Evolutionary conservation across 2,329 filamentous ascomycete species (phyloP), one percentile per base, ranked within the genome.

Genomic region (Triangularia setosa): DNA sequence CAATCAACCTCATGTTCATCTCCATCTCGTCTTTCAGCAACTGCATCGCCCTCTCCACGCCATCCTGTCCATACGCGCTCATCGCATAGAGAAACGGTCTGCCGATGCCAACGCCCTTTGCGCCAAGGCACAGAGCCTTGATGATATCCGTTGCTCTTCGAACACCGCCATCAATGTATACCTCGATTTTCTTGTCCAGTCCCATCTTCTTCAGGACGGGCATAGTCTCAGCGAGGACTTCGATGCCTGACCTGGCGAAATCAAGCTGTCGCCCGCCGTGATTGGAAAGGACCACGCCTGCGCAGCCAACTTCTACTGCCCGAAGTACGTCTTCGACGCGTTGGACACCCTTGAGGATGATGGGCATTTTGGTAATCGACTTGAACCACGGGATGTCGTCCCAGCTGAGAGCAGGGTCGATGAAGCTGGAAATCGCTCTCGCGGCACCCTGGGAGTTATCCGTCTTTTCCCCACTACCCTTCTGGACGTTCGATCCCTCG

Each of bases 1-100:
- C 95, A 70, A 99, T 92, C 68, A 99, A 80, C 6, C 95, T 87
- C 95, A 99, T 98, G 74, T 94, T 95, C 94, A 98, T 98, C 80
- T 96, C 93, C 86, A 99, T 91, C 83, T 99, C 95, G 73, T 98
- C 95, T 80, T 91, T 93, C 70, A 97, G 84, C 64, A 97, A 80
- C 77, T 93, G 90, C 90, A 98, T 97, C 30, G 95, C 95, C 33
- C 92, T 86, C 73, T 96, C 91, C 21, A 98, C 94, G 68, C 95
- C 95, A 2, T 89, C 83, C 65, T 92, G 79, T 1, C 95, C 95
- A 73, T 98, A 98, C 9, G 92, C 87, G 68, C 89, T 91, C 94
- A 99, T 98, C 73, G 95, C 94, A 75, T 93, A 99, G 65, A 99
- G 79, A 82, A 99, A 98, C 24, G 95, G 95, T 4, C 95, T 83